Evolutionary conservation across 495 filamentous ascomycete genomes (phyloP), one percentile per base, ranked within the genome.

Genomic region (Bacidia gigantensis): DNA sequence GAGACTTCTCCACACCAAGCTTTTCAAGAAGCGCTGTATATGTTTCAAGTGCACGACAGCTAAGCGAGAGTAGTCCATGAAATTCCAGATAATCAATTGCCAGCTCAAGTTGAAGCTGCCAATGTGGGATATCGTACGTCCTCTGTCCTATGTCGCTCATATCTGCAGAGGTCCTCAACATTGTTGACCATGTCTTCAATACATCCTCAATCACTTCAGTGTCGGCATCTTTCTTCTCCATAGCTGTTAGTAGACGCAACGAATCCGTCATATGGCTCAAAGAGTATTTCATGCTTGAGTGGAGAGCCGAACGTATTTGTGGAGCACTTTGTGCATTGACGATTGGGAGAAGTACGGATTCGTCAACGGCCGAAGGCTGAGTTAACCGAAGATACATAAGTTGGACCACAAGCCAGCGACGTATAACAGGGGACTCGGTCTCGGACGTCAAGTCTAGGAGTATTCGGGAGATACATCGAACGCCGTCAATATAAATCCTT

Each of bases 61-160:
- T 58, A 12, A 59, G 48, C 10, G 58, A 49, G 54, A 71, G 75
- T 11, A 77, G 66, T 2, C 87, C 88, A 52, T 84, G 83, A 60
- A 89, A 82, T 29, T 82, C 81, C 1, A 87, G 72, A 58, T 85
- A 93, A 50, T 95, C 84, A 18, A 79, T 75, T n/a, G 89, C 60
- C 2, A 79, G 73, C 52, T 79, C 74, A 11, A 94, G 69, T 51
- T 87, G 81, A 32, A 70, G 58, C 11, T 84, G 53, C 49, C 81
- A 77, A 20, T 74, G 72, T 3, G 74, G 66, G 3, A 76, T 60
- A 56, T 88, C 78, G 49, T 86, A 79, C 32, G 94, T 62, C n/a
- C 65, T 64, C 11, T 62, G 60, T n/a, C 72, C 51, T 17, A 93
- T 59, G 0, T 76, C 67, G 7, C 20, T 17, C 17, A 18, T 18